Evolutionary conservation across 352 stramenopile species (phyloP), one percentile per base, ranked within the genome.

Genomic region (Globisporangium carolinianum): DNA sequence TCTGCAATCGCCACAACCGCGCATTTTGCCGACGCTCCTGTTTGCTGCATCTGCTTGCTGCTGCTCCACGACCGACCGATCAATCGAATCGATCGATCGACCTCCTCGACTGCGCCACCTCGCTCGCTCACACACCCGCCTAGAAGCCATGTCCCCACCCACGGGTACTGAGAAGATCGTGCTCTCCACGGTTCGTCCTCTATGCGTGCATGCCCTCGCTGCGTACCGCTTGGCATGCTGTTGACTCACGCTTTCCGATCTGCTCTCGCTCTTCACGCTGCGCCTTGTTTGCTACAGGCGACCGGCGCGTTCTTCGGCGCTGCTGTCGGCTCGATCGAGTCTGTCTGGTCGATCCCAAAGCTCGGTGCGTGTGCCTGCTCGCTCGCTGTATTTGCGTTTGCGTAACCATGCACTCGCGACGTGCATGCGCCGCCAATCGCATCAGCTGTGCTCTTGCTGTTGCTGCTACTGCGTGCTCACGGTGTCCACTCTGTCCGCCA

Each of bases 261-360:
- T 18, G 51, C 12, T 6, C 42, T 47, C 42, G 8, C 36, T 10
- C 49, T 18, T 54, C 15, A 15, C 6, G 3, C 39, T 9, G 2
- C 51, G 9, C n/a, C 41, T 17, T 52, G 48, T 46, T 51, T 51
- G 35, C 10, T 41, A 24, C 61, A 93, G 83, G 78, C 67, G 50
- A 80, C 76, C 2, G 86, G 86, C 46, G 83, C 81, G 38, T 91
- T 94, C 63, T 91, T 89, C 57, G 86, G 86, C 57, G 69, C 75
- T 4, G 73, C 82, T 59, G 61, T 76, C 46, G 86, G 86, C 59
- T 85, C 82, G 18, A 64, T 94, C 38, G 83, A 95, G 72, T 91
- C 86, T 4, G 86, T 95, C 46, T 95, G 86, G 86, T 73, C 74
- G 54, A 93, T 95, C 60, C 86, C 86, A 37, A 91, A 90, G 75